Conservation (phyloP, 2,329 filamentous ascomycete genomes). For the Penicillium aurantiogriseum region DNA sequence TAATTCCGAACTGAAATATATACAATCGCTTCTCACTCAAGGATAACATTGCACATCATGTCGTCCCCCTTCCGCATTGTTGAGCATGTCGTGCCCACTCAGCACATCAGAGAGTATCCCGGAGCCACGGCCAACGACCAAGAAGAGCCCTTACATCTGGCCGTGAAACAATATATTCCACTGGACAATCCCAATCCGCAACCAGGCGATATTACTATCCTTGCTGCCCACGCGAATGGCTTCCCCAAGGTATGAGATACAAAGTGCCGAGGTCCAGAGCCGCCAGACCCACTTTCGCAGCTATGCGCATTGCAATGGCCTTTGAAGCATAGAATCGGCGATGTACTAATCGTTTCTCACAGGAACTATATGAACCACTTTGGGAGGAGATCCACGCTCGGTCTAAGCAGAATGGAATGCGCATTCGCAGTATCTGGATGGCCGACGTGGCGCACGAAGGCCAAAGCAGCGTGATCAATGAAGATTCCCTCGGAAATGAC, state of each 20-base stretch:
- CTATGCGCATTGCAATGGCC: not conserved
- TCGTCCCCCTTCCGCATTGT: conserved; percentile 58
- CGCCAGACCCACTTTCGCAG: not conserved
- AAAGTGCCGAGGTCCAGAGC: conserved; percentile 7
- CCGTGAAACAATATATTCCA: conserved; percentile 86
- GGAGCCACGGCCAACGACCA: conserved; percentile 69
- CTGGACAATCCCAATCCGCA: conserved; percentile 65
- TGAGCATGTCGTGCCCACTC: conserved; percentile 70
- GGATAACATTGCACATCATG: conserved; percentile 32
- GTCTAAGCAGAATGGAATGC: conserved; percentile 59
- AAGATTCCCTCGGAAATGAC: conserved; percentile 74
- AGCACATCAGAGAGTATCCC: conserved; percentile 80
- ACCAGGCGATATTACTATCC: conserved; percentile 77
- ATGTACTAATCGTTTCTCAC: conserved; percentile 8
- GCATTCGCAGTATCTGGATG: conserved; percentile 83
- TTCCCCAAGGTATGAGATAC: conserved; percentile 71
- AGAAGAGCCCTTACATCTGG: conserved; percentile 70
- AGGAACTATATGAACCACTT: conserved; percentile 89
- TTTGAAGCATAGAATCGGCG: not conserved
- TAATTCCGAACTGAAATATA: not conserved
- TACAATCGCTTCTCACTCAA: conserved; percentile 22
- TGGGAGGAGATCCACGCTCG: conserved; percentile 76
- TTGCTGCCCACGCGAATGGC: conserved; percentile 85
- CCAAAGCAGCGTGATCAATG: conserved; percentile 73
- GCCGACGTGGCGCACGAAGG: conserved; percentile 87